Evolutionary conservation across 2,329 filamentous ascomycete species (phyloP), one percentile per base, ranked within the genome.

Genomic region (Dactylellina leptospora): DNA sequence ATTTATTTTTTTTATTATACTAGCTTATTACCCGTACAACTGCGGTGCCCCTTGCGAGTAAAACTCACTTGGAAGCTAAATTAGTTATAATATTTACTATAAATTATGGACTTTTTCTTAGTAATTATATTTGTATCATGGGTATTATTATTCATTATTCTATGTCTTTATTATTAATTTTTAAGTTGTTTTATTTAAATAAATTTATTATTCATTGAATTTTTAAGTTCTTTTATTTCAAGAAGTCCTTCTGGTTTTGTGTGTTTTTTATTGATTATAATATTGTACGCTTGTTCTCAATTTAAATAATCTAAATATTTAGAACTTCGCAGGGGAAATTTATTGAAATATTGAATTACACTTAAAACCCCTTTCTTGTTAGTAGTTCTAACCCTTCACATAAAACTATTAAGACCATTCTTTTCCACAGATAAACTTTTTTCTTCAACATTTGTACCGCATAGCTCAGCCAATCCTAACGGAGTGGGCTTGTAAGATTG

Each of bases 91-190:
- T 40, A 40, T 40, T 40, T 47, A 47, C 18, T 36, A 36, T n/a
- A 47, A 47, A 47, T 47, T 47, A 47, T 20, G 42, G 42, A 47
- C 42, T 47, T 47, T 47, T 47, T 47, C 42, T 47, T 47, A 22
- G 11, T 47, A 47, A 47, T 47, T 44, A n/a, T n/a, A 36, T 36
- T 36, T n/a, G n/a, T n/a, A n/a, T n/a, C n/a, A n/a, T n/a, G n/a
- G n/a, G n/a, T n/a, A 5, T 36, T 36, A 36, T n/a, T 36, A 36
- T 9, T n/a, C 30, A 36, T 36, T 36, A 36, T n/a, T 10, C 10
- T 36, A 10, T 36, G n/a, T 36, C n/a, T 10, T 36, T 36, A 36
- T 36, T 36, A 10, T 10, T 36, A 36, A 36, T 36, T 36, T 36
- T 36, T 36, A 36, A 36, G 30, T 10, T 36, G 30, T 36, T 54